These are phyloP conservation scores for Fusarium xylarioides DNA, from an alignment of 2,329 filamentous ascomycete genomes.

Conservation along the genomic window DNA sequence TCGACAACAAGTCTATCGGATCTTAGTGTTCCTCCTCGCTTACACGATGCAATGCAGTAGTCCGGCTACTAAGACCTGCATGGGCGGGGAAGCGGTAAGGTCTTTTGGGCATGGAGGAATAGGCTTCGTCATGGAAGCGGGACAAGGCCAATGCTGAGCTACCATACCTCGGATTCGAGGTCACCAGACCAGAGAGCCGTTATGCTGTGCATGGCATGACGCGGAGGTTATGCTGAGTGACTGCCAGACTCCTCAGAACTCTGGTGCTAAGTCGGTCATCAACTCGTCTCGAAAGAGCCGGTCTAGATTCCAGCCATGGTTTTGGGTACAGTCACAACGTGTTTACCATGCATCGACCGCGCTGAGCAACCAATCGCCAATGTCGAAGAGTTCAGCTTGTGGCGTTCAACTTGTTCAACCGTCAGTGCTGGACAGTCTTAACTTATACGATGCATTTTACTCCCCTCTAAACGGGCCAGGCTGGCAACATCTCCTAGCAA, in stretches of 20 bases:
- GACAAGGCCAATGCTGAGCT: neutral
- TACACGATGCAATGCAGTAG: slow-evolving; percentile 25
- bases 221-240: slow-evolving; percentile 25
- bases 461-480: neutral
- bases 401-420: neutral
- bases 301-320: slow-evolving; percentile 8
- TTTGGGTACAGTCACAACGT: neutral
- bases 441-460: neutral
- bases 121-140: slow-evolving; percentile 20
- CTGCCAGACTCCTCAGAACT: neutral
- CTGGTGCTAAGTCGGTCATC: slow-evolving; percentile 2
- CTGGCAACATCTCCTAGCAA: neutral
- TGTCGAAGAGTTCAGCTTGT: neutral
- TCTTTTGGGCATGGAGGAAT: neutral
- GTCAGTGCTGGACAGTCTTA: neutral
- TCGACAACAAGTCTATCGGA: slow-evolving; percentile 3
- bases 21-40: slow-evolving; percentile 6
- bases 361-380: neutral
- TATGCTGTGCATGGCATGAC: slow-evolving; percentile 13
- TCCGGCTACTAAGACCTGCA: neutral
- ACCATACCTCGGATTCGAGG: slow-evolving; percentile 6
- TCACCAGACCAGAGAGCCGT: slow-evolving; percentile 17
- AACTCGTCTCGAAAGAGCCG: neutral
- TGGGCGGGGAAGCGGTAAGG: slow-evolving; percentile 10
- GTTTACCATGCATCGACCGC: neutral